Evolutionary conservation across 768 basidiomycete genomes (phyloP).

Genomic region (Suillus americanus): DNA sequence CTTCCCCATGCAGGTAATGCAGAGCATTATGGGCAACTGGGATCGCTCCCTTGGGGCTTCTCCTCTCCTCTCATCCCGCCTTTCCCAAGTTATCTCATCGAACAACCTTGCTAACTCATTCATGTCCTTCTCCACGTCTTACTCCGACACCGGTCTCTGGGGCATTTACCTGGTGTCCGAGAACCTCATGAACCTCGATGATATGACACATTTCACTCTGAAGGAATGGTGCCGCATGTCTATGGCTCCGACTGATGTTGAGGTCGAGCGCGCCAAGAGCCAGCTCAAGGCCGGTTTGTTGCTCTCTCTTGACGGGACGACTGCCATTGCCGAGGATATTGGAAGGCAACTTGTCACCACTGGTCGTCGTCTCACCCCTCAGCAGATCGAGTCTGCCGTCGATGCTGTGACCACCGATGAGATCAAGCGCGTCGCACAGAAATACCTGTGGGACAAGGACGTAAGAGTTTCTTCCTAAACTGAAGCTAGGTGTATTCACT

Average conservation of each 20-base stretch:
- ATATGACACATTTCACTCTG: constrained; percentile 90
- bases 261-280: constrained; percentile 97
- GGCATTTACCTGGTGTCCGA: constrained; percentile 97
- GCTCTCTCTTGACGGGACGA: constrained; percentile 91
- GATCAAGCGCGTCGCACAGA: constrained; percentile 92
- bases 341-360: constrained; percentile 96
- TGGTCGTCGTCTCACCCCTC: constrained; percentile 85
- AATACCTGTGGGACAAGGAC: constrained; percentile 97
- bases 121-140: constrained; percentile 99
- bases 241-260: constrained; percentile 74
- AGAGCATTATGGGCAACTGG: constrained; percentile 99
- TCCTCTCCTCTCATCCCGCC: constrained; percentile 83
- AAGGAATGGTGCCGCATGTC: constrained; percentile 97
- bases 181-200: constrained; percentile 92
- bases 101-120: constrained; percentile 98
- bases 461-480: constrained; percentile 41
- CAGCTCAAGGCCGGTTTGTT: constrained; percentile 95
- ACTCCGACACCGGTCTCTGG: constrained; percentile 99
- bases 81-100: constrained; percentile 86
- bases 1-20: constrained; percentile 99
- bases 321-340: constrained; percentile 96
- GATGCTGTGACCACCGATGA: constrained; percentile 87
- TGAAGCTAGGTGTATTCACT: constrained; percentile 8
- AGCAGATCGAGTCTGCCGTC: constrained; percentile 90
- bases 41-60: constrained; percentile 93